Evolutionary conservation across 257 asterid genomes (phyloP), one percentile per base, ranked within the genome.

Genomic region (Ocimum tenuiflorum): DNA sequence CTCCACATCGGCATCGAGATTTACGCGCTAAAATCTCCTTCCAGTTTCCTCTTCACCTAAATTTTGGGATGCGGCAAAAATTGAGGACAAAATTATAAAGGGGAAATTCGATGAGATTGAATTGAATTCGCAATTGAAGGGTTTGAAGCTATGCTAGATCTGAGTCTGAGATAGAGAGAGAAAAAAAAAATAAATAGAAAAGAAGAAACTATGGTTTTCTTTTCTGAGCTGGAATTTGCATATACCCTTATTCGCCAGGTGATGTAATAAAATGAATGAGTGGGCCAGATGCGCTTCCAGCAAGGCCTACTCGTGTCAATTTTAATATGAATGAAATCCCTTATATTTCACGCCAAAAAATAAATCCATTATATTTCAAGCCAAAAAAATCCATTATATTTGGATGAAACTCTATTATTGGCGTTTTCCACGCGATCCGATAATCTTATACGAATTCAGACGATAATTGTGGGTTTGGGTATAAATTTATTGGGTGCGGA

Each of bases 1-100:
- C 80, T 88, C 99, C 95, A 94, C 99, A 94, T 94, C 79, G 78
- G 81, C 78, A 76, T 62, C 63, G 47, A 36, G 65, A 67, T 64
- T 60, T 63, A 63, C 60, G 74, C 74, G 77, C 75, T 73, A 62
- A 68, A 68, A 72, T 19, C 59, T 53, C 13, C 47, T 24, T 45
- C 13, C 29, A 17, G 22, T 35, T 24, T n/a, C 29, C 6, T 4
- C 39, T 8, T 6, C 63, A 19, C 41, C 73, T 58, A 33, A 52
- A 63, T 41, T 57, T 31, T 15, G 12, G 72, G 67, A 67, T 50
- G 55, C 22, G 73, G 43, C 31, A 55, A 39, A 45, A 60, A n/a
- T 15, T 64, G 45, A 14, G 67, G 66, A 55, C 49, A 52, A 24
- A 69, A 14, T n/a, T 27, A 10, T 31, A 15, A 19, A 58, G 46